Percentiles rank a stretch among this genome's conserved stretches.
Conservation (phyloP, 305 asterid genomes). For the Fraxinus latifolia region DNA sequence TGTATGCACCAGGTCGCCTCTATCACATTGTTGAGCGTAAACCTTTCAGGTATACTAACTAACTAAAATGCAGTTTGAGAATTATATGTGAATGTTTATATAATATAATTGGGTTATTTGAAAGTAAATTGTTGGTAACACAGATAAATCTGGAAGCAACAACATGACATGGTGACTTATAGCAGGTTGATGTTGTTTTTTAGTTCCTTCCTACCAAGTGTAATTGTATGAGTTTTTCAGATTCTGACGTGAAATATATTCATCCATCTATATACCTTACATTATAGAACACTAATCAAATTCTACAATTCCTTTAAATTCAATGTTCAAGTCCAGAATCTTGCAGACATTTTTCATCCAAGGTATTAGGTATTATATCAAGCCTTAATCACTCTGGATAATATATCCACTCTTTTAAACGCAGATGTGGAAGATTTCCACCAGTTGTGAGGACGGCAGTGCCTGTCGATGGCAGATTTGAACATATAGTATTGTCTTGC, state of each 20-base stretch:
- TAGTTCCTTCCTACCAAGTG: not conserved
- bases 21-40: constrained; percentile 89
- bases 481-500: constrained; percentile 84
- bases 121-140: not conserved
- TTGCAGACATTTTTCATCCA: not conserved
- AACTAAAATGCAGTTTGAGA: not conserved
- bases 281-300: not conserved
- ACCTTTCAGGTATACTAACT: constrained; percentile 59
- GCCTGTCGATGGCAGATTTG: constrained; percentile 94
- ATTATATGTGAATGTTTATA: not conserved
- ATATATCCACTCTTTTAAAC: constrained; percentile 7
- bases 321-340: not conserved
- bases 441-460: constrained; percentile 89
- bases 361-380: not conserved
- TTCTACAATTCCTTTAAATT: not conserved
- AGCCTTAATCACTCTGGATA: constrained; percentile 2
- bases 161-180: not conserved
- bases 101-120: not conserved
- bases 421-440: constrained; percentile 77
- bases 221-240: not conserved
- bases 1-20: constrained; percentile 91
- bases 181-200: not conserved
- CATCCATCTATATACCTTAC: not conserved
- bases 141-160: not conserved
- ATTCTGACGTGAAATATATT: not conserved